A percentile compares a stretch with the other conserved stretches of the same genome.
phyloP scores from a whole-genome alignment of 352 stramenopile genomes.

The Phytopythium sindhum region DNA sequence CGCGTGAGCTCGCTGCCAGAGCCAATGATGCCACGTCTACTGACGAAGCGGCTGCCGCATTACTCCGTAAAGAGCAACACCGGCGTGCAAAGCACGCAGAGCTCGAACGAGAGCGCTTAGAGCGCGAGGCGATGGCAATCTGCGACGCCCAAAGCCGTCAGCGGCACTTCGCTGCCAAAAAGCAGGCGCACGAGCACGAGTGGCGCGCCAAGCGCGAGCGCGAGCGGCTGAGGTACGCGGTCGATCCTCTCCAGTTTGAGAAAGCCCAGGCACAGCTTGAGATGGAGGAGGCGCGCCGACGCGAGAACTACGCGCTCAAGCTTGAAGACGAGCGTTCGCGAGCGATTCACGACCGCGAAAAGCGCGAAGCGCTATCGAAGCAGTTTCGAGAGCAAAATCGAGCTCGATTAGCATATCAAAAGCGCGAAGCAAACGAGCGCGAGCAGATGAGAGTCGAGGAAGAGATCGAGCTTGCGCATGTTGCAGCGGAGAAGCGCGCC shows the following conservation, averaged over 20 bases:
- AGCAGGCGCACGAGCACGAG: conserved; percentile 21
- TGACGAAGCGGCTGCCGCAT: conserved; percentile 2
- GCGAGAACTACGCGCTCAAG: conserved; percentile 44
- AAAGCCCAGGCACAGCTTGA: conserved; percentile 35
- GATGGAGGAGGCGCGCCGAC: conserved; percentile 45
- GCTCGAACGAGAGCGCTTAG: conserved; percentile 25
- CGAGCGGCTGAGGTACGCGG: conserved; percentile 35
- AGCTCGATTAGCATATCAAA: conserved; percentile 6
- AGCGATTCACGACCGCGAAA: conserved; percentile 7
- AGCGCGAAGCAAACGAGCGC: conserved; percentile 24
- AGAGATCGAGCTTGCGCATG: conserved; percentile 10
- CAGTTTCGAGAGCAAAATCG: conserved; percentile 25
- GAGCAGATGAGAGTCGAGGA: conserved; percentile 51
- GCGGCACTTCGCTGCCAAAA: conserved; percentile 38
- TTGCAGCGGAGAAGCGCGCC: conserved; percentile 11
- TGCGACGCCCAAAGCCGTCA: conserved; percentile 37
- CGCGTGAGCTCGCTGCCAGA: not conserved
- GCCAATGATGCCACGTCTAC: conserved; percentile 2
- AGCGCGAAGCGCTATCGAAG: conserved; percentile 35
- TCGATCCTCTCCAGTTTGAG: conserved; percentile 56
- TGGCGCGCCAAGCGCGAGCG: conserved; percentile 53
- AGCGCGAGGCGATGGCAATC: conserved; percentile 31
- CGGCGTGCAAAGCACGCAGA: conserved; percentile 34
- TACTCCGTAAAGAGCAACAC: conserved; percentile 17
- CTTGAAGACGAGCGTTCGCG: conserved; percentile 31